These are phyloP conservation scores for Hypoxylon sp. DNA, from an alignment of 2,329 filamentous ascomycete species.

Conservation along the genomic window DNA sequence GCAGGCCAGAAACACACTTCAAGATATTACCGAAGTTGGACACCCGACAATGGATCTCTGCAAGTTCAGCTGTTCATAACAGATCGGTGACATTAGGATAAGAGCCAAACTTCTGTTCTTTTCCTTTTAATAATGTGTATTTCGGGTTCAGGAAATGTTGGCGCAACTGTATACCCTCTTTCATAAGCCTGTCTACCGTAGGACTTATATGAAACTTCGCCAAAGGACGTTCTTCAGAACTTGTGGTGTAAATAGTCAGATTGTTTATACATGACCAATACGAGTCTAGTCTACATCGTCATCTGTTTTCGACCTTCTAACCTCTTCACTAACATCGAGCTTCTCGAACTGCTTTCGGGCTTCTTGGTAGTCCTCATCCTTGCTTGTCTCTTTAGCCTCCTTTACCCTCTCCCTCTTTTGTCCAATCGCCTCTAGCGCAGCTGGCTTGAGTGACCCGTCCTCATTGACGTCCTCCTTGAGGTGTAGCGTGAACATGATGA, in stretches of 20 bases:
- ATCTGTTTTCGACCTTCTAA: slow-evolving; percentile 29
- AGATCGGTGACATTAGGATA: too few relatives aligned
- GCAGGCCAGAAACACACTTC: not conserved
- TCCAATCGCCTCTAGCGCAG: slow-evolving; percentile 53
- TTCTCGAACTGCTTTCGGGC: slow-evolving; percentile 57
- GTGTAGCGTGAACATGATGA: slow-evolving; percentile 84
- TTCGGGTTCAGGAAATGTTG: not conserved
- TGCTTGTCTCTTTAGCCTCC: slow-evolving; percentile 38
- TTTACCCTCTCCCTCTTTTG: slow-evolving; percentile 51
- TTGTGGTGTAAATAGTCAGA: not conserved
- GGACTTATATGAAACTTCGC: not conserved
- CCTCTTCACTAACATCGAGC: slow-evolving; percentile 40
- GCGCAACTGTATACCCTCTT: too few relatives aligned
- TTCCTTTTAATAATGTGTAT: not conserved
- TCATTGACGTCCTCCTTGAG: slow-evolving; percentile 76
- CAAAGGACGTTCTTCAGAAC: not conserved
- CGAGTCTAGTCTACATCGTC: slow-evolving; percentile 44
- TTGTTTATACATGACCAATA: not conserved
- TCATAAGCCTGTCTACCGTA: too few relatives aligned
- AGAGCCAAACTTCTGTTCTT: too few relatives aligned
- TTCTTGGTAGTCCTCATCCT: slow-evolving; percentile 55
- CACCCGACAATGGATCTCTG: not conserved
- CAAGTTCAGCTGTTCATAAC: not conserved
- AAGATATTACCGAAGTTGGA: not conserved
- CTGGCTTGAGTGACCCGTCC: slow-evolving; percentile 67